Evolutionary conservation across 257 asterid species (phyloP), one percentile per base, ranked within the genome.

Genomic region (Cruciata laevipes): DNA sequence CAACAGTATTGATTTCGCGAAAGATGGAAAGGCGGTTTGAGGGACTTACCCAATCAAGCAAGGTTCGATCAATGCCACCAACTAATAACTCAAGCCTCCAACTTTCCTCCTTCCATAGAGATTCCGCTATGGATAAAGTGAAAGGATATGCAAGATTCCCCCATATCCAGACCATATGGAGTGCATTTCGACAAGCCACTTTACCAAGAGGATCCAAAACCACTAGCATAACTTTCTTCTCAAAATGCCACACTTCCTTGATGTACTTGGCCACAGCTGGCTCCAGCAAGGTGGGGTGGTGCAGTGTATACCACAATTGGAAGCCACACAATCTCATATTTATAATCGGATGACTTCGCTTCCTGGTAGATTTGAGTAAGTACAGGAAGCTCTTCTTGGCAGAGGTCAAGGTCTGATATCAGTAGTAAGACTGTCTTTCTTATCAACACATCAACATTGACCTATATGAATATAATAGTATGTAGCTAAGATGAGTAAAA

Each of bases 161-260:
- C 98, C 98, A 91, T 35, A 91, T 87, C 92, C 90, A 80, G 42
- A 84, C 74, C 93, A 85, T 89, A 67, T 89, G 91, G 47, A 76
- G 55, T 3, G 98, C 90, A 69, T 91, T 89, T 1, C 62, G 79
- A 82, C 83, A 80, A 3, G 60, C 86, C 9, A 89, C 76, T 73
- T 75, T 85, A 9, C 89, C 95, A 14, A 81, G 86, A 10, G 85
- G 94, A 76, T 91, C 98, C 72, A 91, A 59, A 10, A 88, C 80
- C 66, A 91, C 96, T 4, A 91, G 76, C 75, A 91, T 84, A 69
- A 84, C 76, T 82, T 83, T 89, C 90, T 82, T 91, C 4, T 78
- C 37, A 38, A 77, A 91, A 57, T 76, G 88, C 98, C 98, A 91
- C 38, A 9, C 66, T 55, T 83, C 84, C 66, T 79, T 87, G 73